Base-by-base conservation (phyloP, 1,139 yeast genomes). In the Magnusiomyces tetraspermus region DNA sequence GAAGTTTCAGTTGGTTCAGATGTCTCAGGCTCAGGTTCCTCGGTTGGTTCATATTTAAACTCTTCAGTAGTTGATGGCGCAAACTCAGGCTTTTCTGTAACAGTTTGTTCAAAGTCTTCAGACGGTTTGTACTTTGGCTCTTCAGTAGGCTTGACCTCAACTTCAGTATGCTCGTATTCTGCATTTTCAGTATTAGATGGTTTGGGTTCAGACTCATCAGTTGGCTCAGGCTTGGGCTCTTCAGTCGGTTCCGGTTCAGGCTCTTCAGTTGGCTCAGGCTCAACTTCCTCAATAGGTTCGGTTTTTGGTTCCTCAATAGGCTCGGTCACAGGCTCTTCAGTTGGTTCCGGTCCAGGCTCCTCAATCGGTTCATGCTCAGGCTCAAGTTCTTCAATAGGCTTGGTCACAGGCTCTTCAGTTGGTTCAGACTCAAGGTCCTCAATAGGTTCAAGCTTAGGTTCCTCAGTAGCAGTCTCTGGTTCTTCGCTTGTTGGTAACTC, bases 221-320 rank as follows among this genome's bases (percentile, higher is more conserved):
- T 43, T 8, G 46, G 31, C 46, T 26, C 33, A 17, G 22, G 19
- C 5, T 17, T n/a, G n/a, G n/a, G n/a, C 11, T 19, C 43, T 21
- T 19, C 11, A 40, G 24, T 40, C 17, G n/a, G 24, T 8, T 40
- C 43, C 3, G 45, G 30, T 11, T 41, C 30, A 22, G 38, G 11
- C 6, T 28, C 31, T 8, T 28, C 31, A 8, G 6, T 11, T 8
- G 31, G 31, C 31, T 28, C 31, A 28, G 31, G 31, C n/a, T n/a
- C n/a, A n/a, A n/a, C n/a, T n/a, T n/a, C n/a, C n/a, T n/a, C n/a
- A n/a, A n/a, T n/a, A n/a, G n/a, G n/a, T n/a, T n/a, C n/a, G n/a
- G n/a, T n/a, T n/a, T n/a, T n/a, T n/a, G n/a, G 44, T 22, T 45
- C 46, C 40, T 40, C 46, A 48, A 21, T 31, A n/a, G 41, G 40